Conservation (phyloP, 2,329 filamentous ascomycete species). For the Rutstroemia sp. region DNA sequence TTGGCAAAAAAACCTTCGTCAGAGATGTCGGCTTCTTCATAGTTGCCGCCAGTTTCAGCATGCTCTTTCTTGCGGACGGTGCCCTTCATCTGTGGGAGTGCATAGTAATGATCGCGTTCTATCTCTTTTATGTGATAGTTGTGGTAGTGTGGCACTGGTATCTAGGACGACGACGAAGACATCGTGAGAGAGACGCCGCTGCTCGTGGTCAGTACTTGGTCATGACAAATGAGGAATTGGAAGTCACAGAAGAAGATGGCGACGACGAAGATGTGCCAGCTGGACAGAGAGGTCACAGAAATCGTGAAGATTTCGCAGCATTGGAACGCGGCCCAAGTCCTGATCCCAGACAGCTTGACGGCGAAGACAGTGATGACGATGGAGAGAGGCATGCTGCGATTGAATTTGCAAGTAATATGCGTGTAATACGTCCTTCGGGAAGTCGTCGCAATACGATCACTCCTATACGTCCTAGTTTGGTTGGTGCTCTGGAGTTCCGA, state of each 20-base stretch:
- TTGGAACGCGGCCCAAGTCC: conserved; percentile 27
- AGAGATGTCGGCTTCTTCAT: conserved; percentile 92
- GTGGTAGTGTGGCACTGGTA: conserved; percentile 94
- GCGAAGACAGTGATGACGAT: conserved; percentile 38
- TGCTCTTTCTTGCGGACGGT: conserved; percentile 81
- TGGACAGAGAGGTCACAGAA: conserved; percentile 26
- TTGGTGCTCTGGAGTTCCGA: conserved; percentile 89
- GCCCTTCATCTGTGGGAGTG: conserved; percentile 84
- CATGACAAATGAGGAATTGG: conserved; percentile 41
- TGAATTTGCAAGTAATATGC: conserved; percentile 90
- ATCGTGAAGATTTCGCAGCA: conserved; percentile 26
- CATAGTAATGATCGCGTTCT: conserved; percentile 81
- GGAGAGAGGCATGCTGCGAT: conserved; percentile 60
- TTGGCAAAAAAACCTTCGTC: conserved; percentile 82
- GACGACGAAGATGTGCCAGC: conserved; percentile 44
- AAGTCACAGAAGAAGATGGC: conserved; percentile 60
- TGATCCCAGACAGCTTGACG: conserved; percentile 36
- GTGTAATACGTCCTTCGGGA: conserved; percentile 62
- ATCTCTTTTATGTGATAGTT: conserved; percentile 78
- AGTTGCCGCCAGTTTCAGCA: conserved; percentile 75
- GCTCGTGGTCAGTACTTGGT: conserved; percentile 68
- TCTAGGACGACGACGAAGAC: conserved; percentile 52
- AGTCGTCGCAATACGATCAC: conserved; percentile 67
- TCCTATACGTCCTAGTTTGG: conserved; percentile 84
- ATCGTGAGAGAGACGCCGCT: conserved; percentile 58